These are phyloP conservation scores for Daldinia concentrica DNA, from an alignment of 495 filamentous ascomycete species.

Conservation along the genomic window DNA sequence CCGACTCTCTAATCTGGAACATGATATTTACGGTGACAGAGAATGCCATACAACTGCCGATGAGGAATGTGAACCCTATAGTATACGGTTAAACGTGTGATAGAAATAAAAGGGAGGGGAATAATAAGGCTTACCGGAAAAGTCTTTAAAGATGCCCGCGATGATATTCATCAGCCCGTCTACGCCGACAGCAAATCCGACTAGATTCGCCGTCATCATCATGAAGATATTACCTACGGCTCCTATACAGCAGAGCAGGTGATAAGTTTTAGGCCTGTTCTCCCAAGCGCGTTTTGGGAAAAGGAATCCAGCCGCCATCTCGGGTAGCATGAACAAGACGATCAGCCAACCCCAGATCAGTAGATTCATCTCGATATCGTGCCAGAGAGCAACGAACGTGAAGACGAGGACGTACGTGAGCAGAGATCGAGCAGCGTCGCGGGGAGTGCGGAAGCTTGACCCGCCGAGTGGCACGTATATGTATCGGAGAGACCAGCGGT, in stretches of 20 bases:
- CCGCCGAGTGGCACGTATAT: constrained; percentile 94
- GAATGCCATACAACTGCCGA: constrained; percentile 70
- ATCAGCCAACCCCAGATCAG: constrained; percentile 98
- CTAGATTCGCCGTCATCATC: constrained; percentile 96
- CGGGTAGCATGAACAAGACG: constrained; percentile 90
- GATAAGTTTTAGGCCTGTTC: constrained; percentile 71
- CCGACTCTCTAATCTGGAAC: constrained; percentile 92
- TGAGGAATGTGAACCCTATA: constrained; percentile 75
- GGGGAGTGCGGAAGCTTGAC: constrained; percentile 53
- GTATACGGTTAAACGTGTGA: constrained; percentile 4
- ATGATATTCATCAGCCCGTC: constrained; percentile 85
- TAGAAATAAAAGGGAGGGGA: constrained; percentile 31
- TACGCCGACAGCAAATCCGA: constrained; percentile 91
- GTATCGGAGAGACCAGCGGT: constrained; percentile 93
- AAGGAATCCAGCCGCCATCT: constrained; percentile 72
- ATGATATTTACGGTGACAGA: constrained; percentile 93
- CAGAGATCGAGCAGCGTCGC: constrained; percentile 55
- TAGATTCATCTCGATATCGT: constrained; percentile 92
- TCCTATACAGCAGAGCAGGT: constrained; percentile 84
- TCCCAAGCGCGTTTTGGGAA: constrained; percentile 80
- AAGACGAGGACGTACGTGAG: constrained; percentile 87
- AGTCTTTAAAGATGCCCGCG: constrained; percentile 75
- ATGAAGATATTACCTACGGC: constrained; percentile 87
- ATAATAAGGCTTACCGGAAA: constrained; percentile 61
- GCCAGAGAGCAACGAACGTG: constrained; percentile 97